Base-by-base conservation (phyloP, 192 early-diverging fungal species). In the Cetraspora pellucida region DNA sequence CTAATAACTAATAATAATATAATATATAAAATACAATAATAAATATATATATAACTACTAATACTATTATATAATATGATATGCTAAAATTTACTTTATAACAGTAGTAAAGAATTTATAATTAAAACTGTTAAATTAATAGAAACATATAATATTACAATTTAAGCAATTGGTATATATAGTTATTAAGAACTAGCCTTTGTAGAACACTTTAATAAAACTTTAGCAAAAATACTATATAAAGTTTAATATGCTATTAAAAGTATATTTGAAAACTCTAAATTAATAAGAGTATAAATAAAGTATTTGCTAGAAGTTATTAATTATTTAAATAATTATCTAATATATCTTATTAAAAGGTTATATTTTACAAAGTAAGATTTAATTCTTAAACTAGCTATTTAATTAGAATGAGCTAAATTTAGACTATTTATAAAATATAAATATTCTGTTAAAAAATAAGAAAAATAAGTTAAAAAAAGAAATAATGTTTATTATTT, bases 321-420 rank as follows among this genome's bases (percentile, higher is more conserved):
- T 17, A 7, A 37, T 66, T 66, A 66, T 37, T 7, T 66, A 27
- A 66, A 66, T 66, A 66, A 66, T 66, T 66, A 66, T 66, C 31
- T 30, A 37, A 66, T 30, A 37, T 21, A 30, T 66, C 31, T 66
- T 9, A 66, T 66, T 66, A 66, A 10, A 66, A 30, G 28, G 27
- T 21, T 30, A 1, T 10, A 30, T 14, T 66, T 45, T 0, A 2
- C 0, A 30, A 66, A 31, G 7, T 66, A 30, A 23, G 64, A 30
- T 3, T 66, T 66, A 66, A 21, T 21, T 2, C 64, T 30, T 3
- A 31, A 2, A 37, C 9, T 3, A 37, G 64, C 30, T 9, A 66
- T 66, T 31, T 1, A 7, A 23, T 66, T 66, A 37, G 64, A 66
- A 66, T 31, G 9, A 7, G 64, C 37, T 19, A 10, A 66, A 66